Evolutionary conservation across 192 early-diverging fungal genomes (phyloP), one percentile per base, ranked within the genome.

Genomic region (Podila verticillata): DNA sequence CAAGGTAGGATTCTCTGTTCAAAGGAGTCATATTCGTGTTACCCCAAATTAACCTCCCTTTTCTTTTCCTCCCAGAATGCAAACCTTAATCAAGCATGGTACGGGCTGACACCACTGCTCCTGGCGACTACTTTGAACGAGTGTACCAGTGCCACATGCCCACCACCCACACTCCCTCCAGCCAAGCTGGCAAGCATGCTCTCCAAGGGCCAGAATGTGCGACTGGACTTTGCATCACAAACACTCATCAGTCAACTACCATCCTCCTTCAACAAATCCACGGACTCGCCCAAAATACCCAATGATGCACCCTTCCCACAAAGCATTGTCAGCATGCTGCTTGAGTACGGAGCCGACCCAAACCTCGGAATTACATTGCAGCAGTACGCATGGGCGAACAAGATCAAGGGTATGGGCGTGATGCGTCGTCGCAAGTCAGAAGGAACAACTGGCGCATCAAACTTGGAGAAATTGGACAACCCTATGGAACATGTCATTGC

Each of bases 61-160:
- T 24, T n/a, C 8, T 26, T 9, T 54, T 24, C 24, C n/a, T 49
- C 17, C 3, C 39, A 84, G 83, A 66, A 57, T 31, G 83, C 83
- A 15, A 84, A 84, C 22, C 63, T 84, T 29, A 84, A 84, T 57
- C 83, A 84, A 57, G 67, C 83, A 47, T 84, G 83, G 83, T 84
- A 67, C 34, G 83, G 83, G 2, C 29, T 84, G 36, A 75, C 83
- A 3, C 83, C 83, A 7, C 30, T 84, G 17, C 57, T 84, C 9
- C 47, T 84, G 60, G 83, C 78, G 3, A 62, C 49, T 5, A 68
- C 83, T 19, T 31, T 80, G 56, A 80, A 80, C 17, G 77, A 80
- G 26, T 72, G 65, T 17, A 80, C 77, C 4, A 80, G 72, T 58
- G 77, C 77, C 10, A 80, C 77, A 6, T 80, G 77, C 39, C 77